A percentile compares a stretch with the other conserved stretches of the same genome.
Evolutionary conservation across 2,329 filamentous ascomycete genomes (phyloP).

Genomic region (Aspergillus flavus): DNA sequence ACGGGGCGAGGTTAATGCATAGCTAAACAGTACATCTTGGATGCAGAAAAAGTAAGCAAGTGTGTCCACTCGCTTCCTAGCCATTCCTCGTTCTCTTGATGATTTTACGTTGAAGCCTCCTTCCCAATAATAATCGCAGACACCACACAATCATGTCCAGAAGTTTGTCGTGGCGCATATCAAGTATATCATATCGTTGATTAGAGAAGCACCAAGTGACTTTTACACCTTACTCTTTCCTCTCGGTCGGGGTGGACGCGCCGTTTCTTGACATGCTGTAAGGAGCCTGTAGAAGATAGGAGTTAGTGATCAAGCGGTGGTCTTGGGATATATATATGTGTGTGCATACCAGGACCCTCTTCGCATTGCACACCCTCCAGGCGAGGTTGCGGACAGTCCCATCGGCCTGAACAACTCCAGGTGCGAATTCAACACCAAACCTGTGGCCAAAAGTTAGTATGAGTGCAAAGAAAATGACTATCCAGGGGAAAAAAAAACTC

Average conservation of each 20-base stretch:
- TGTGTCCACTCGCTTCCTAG: background rate
- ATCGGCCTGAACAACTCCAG: constrained; percentile 88
- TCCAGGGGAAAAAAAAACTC: constrained; percentile 26
- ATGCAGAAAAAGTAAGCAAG: background rate
- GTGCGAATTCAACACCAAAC: constrained; percentile 92
- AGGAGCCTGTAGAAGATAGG: constrained; percentile 56
- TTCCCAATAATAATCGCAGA: background rate
- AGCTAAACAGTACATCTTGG: background rate
- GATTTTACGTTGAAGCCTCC: background rate
- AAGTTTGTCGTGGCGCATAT: constrained; percentile 6
- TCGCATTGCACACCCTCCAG: constrained; percentile 94
- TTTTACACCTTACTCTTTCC: constrained; percentile 24
- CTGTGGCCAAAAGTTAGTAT: constrained; percentile 34
- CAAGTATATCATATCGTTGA: constrained; percentile 3
- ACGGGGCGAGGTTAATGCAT: background rate
- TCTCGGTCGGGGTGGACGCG: constrained; percentile 59
- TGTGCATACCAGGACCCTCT: constrained; percentile 80
- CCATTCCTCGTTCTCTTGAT: background rate
- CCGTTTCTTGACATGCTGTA: constrained; percentile 71
- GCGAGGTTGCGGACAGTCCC: constrained; percentile 87
- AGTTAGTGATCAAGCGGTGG: background rate
- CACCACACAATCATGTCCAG: background rate
- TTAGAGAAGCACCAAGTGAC: background rate
- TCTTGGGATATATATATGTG: constrained; percentile 8
- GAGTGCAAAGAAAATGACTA: background rate